Evolutionary conservation across 768 basidiomycete genomes (phyloP).

Genomic region (Trametes cinnabarina): DNA sequence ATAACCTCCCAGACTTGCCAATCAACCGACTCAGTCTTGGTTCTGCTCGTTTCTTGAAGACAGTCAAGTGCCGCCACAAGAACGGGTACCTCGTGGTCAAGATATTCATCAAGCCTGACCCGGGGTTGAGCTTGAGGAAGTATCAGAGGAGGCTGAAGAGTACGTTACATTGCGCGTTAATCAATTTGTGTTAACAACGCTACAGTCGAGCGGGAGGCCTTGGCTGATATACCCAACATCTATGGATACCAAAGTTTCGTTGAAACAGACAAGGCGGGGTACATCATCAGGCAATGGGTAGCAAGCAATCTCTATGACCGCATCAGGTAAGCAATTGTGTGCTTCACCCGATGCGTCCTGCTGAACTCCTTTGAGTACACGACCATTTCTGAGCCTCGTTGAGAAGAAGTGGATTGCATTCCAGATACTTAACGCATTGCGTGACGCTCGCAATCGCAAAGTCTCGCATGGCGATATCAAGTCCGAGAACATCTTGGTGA

Average conservation of each 20-base stretch:
- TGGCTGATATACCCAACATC: slow-evolving; percentile 83
- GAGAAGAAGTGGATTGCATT: slow-evolving; percentile 99
- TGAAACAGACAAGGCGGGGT: slow-evolving; percentile 95
- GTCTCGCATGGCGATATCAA: slow-evolving; percentile 98
- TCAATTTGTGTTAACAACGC: neutral
- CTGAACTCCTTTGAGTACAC: slow-evolving; percentile 58
- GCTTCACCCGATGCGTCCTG: neutral
- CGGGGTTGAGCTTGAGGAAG: slow-evolving; percentile 69
- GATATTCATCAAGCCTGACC: slow-evolving; percentile 94
- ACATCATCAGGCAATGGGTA: slow-evolving; percentile 91
- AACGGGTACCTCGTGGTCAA: slow-evolving; percentile 87
- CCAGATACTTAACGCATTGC: slow-evolving; percentile 82
- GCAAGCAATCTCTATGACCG: slow-evolving; percentile 94
- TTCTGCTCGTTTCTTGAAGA: slow-evolving; percentile 68
- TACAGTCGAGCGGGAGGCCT: slow-evolving; percentile 73
- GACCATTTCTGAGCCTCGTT: slow-evolving; percentile 85
- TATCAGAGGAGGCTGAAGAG: slow-evolving; percentile 81
- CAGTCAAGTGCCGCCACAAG: slow-evolving; percentile 82
- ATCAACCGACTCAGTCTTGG: slow-evolving; percentile 48
- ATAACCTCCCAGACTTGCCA: neutral
- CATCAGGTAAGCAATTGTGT: slow-evolving; percentile 69
- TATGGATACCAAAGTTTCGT: slow-evolving; percentile 87
- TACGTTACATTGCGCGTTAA: slow-evolving; percentile 28
- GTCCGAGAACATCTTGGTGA: slow-evolving; percentile 94
- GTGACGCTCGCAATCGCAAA: slow-evolving; percentile 80